Evolutionary conservation across 768 basidiomycete genomes (phyloP), one percentile per base, ranked within the genome.

Genomic region (Suillus decipiens): DNA sequence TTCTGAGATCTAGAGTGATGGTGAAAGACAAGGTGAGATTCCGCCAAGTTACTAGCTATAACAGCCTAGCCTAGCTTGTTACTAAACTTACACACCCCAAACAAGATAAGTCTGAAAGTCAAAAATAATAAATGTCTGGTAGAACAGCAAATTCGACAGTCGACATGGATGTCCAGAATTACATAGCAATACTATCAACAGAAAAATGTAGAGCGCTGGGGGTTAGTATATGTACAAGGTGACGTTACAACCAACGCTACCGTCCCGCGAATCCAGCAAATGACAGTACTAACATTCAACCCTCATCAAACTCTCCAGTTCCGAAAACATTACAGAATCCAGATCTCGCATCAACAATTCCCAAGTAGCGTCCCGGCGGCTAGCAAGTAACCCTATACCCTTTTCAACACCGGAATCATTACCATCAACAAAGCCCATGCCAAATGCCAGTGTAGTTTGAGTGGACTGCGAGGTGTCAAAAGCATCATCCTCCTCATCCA

Each of bases 381-480:
- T 88, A 60, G 87, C 90, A 37, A 93, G 78, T 60, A 94, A 74
- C 2, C 92, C 92, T 22, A 86, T 88, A 8, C 93, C 93, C 64
- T 81, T 86, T 73, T 94, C 91, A 54, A 82, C 77, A 11, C 79
- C 79, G 19, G 74, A 82, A 67, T 92, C 89, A 9, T 85, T 86
- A 48, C 84, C 81, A 71, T 93, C 93, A 1, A 89, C 86, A 69
- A 89, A 93, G 15, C 90, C 92, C 83, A 94, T 90, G n/a, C 92
- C 92, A 72, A 93, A 94, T 5, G 89, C 81, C 58, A 94, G 80
- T 4, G 85, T 83, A 5, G 91, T 82, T 56, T 79, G 79, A 22
- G 77, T 76, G 22, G 86, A 75, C 66, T 88, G 86, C 3, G 87
- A 80, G 5, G 82, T 84, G 70, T 92, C 92, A 66, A 92, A 90